Evolutionary conservation across 805 yeast species (phyloP).

Genomic region (Cyberlindnera petersonii): DNA sequence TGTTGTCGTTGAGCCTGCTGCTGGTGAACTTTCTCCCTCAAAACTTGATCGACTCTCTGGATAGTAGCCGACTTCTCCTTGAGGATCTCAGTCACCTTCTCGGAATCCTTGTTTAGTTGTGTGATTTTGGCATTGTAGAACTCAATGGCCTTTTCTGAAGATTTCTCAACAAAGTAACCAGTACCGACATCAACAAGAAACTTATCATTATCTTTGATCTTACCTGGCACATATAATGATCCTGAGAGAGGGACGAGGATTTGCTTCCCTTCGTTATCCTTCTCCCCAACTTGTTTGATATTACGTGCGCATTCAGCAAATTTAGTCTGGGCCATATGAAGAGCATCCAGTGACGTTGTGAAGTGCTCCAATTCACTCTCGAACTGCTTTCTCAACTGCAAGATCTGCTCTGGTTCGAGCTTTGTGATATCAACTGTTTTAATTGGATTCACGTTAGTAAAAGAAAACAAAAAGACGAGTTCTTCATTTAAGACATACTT

Average conservation of each 20-base stretch:
- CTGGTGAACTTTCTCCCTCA: slow-evolving; percentile 47
- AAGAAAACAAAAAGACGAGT: not conserved
- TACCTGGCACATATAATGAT: slow-evolving; percentile 87
- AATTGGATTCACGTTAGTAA: not conserved
- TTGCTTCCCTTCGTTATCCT: slow-evolving; percentile 42
- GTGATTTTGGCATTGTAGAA: slow-evolving; percentile 73
- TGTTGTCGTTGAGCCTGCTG: slow-evolving; percentile 13
- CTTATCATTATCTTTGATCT: slow-evolving; percentile 54
- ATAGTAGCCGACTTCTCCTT: slow-evolving; percentile 66
- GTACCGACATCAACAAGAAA: slow-evolving; percentile 95
- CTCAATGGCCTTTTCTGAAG: slow-evolving; percentile 55
- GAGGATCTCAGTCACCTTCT: slow-evolving; percentile 69
- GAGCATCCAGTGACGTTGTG: slow-evolving; percentile 76
- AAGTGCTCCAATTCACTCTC: slow-evolving; percentile 86
- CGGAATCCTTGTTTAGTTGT: slow-evolving; percentile 69
- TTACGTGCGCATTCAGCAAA: slow-evolving; percentile 77
- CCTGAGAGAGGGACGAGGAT: slow-evolving; percentile 84
- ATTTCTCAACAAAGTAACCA: slow-evolving; percentile 88
- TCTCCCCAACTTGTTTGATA: slow-evolving; percentile 48
- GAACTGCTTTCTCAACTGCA: slow-evolving; percentile 76
- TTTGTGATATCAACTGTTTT: slow-evolving; percentile 57
- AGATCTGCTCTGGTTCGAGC: slow-evolving; percentile 78
- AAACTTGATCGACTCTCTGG: slow-evolving; percentile 55
- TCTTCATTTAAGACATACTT: slow-evolving; percentile 3
- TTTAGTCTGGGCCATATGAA: slow-evolving; percentile 76